These are phyloP conservation scores for Ophiobolus disseminans DNA, from an alignment of 2,329 filamentous ascomycete species.

Conservation along the genomic window DNA sequence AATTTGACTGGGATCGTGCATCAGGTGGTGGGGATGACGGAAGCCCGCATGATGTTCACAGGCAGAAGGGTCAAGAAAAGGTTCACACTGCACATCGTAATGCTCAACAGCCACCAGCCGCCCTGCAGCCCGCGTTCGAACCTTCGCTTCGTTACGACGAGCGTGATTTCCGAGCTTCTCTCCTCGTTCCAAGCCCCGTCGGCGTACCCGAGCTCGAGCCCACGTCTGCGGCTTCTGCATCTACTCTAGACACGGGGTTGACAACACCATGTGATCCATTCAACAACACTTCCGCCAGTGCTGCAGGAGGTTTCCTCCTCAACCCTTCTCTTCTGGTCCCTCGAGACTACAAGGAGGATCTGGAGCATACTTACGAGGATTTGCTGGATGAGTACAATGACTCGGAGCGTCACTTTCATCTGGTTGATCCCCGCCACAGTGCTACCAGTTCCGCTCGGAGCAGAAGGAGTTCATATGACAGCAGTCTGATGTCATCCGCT, in stretches of 20 bases:
- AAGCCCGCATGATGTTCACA: slow-evolving; percentile 32
- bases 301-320: slow-evolving; percentile 46
- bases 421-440: slow-evolving; percentile 50
- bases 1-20: slow-evolving; percentile 63
- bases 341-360: slow-evolving; percentile 43
- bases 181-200: slow-evolving; percentile 35
- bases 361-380: slow-evolving; percentile 48
- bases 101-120: not conserved
- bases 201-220: slow-evolving; percentile 45
- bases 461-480: slow-evolving; percentile 64
- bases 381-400: slow-evolving; percentile 52
- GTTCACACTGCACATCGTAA: too few species aligned
- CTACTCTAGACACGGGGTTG: slow-evolving; percentile 36
- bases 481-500: slow-evolving; percentile 57
- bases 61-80: not conserved
- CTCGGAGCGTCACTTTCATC: slow-evolving; percentile 57
- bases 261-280: slow-evolving; percentile 39
- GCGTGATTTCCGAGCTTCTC: slow-evolving; percentile 32
- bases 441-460: slow-evolving; percentile 55
- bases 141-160: not conserved
- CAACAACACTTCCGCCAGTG: slow-evolving; percentile 7
- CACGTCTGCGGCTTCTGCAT: slow-evolving; percentile 43
- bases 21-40: slow-evolving; percentile 42
- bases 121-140: not conserved
- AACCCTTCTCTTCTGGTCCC: slow-evolving; percentile 47